Percentiles rank a stretch among this genome's conserved stretches.
These are phyloP conservation scores for Monosporascus sp. DNA, from an alignment of 2,329 filamentous ascomycete genomes.

Conservation along the genomic window DNA sequence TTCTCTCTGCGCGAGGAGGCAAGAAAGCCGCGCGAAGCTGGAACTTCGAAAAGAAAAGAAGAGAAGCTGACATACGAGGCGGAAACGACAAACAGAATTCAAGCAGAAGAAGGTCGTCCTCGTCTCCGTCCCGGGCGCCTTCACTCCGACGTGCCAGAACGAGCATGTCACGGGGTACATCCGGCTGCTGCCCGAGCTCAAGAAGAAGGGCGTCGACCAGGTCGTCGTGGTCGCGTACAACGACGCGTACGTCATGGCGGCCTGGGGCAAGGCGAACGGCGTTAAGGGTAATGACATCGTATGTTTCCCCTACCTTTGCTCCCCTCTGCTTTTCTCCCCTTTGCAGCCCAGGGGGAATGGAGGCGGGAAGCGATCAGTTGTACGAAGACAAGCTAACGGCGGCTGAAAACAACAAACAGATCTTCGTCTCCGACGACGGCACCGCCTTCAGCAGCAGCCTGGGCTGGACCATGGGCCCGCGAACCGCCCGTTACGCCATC, in stretches of 20 bases:
- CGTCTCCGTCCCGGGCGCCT: slow-evolving; percentile 61
- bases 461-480: slow-evolving; percentile 70
- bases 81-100: slow-evolving; percentile 36
- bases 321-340: neutral
- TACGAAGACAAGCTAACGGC: neutral
- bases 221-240: slow-evolving; percentile 80
- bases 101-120: slow-evolving; percentile 51
- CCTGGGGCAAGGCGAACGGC: slow-evolving; percentile 83
- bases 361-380: neutral
- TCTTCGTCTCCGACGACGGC: slow-evolving; percentile 69
- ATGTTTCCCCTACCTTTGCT: slow-evolving; percentile 18
- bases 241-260: slow-evolving; percentile 81
- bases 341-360: neutral
- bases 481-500: slow-evolving; percentile 75
- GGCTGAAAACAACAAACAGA: slow-evolving; percentile 28
- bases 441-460: slow-evolving; percentile 71
- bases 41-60: neutral
- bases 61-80: too few relatives aligned
- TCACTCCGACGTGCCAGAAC: slow-evolving; percentile 82
- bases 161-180: slow-evolving; percentile 79
- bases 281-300: slow-evolving; percentile 63
- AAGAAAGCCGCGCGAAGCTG: too few relatives aligned
- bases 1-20: neutral
- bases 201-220: slow-evolving; percentile 75
- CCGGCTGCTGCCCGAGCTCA: slow-evolving; percentile 62